Evolutionary conservation across 2,329 filamentous ascomycete species (phyloP), one percentile per base, ranked within the genome.

Genomic region (Hypoxylon sp.): DNA sequence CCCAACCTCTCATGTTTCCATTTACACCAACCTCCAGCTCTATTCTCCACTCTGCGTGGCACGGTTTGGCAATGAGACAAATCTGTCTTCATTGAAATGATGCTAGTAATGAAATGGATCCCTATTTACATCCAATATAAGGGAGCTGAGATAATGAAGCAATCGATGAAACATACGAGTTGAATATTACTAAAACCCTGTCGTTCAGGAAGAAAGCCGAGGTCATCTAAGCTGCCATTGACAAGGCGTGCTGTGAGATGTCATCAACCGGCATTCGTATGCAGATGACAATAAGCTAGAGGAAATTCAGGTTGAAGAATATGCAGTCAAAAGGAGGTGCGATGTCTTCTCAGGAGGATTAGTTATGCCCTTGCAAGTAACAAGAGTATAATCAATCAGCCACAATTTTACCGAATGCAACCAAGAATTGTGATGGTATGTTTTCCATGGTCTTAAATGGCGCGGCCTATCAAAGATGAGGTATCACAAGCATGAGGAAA

Each of bases 381-480:
- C 28, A 58, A 36, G 55, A 43, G 52, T 34, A 59, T 32, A 55
- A 46, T 43, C 36, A 65, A 65, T 62, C 62, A 63, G 55, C 64
- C 64, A 55, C 52, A 61, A 51, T 64, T 63, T 48, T 70, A 43
- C 67, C 61, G 62, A 61, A 70, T 68, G 64, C 49, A 66, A 70
- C 69, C 23, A 60, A 55, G 60, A 61, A 46, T 55, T 30, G 53
- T 58, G 48, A 50, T 57, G 41, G 45, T 56, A 41, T 59, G 49
- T 65, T 62, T 67, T 66, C 60, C 52, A 66, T 60, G 64, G 64
- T 66, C 51, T 43, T 64, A 72, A 64, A 66, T 64, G 45, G 60
- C 62, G 67, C 60, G 57, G 43, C 49, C 59, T 67, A 65, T 65
- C 62, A 61, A 51, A 41, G 48, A 30, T 50, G 46, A 58, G 38